Evolutionary conservation across 2,329 filamentous ascomycete genomes (phyloP), one percentile per base, ranked within the genome.

Genomic region (Didymellaceae sp.): DNA sequence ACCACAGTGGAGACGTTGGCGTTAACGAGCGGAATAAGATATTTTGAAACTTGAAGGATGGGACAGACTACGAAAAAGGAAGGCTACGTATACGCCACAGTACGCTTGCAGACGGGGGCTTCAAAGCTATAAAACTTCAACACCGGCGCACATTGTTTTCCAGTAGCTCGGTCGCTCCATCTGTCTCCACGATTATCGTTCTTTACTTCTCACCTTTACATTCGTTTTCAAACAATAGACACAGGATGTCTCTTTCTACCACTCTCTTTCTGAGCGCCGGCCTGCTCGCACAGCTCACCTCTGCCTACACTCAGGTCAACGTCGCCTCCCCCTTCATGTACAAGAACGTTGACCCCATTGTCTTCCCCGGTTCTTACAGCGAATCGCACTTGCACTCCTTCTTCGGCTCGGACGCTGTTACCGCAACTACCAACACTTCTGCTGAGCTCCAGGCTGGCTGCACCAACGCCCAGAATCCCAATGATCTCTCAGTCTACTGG

Each of bases 401-500:
- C 65, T 77, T 74, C 54, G 75, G 76, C 43, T 76, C 75, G 5
- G 76, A 78, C 51, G 71, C 68, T 34, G 67, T 78, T 13, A 75
- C 73, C 10, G 66, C 65, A 21, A 66, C 67, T 51, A 74, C 73
- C 10, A 73, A 66, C 7, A 74, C 69, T 1, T 74, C 68, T 20
- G 65, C 66, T 3, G 65, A 70, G 46, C 68, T 80, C 1, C 75
- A 77, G 31, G 57, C 62, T 3, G 77, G 78, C 7, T 80, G 78
- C 68, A 74, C 76, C 8, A 75, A 70, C 7, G 74, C 68, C 13
- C 65, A 77, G 52, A 80, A 80, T 63, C 74, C 76, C 16, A 80
- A 80, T 45, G 78, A 80, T 48, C 62, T 78, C 1, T 78, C 75
- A 0, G 65, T 73, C 4, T 80, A 80, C 69, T 80, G 75, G 77